Evolutionary conservation across 2,329 filamentous ascomycete species (phyloP).

Genomic region (Microdochium bolleyi): DNA sequence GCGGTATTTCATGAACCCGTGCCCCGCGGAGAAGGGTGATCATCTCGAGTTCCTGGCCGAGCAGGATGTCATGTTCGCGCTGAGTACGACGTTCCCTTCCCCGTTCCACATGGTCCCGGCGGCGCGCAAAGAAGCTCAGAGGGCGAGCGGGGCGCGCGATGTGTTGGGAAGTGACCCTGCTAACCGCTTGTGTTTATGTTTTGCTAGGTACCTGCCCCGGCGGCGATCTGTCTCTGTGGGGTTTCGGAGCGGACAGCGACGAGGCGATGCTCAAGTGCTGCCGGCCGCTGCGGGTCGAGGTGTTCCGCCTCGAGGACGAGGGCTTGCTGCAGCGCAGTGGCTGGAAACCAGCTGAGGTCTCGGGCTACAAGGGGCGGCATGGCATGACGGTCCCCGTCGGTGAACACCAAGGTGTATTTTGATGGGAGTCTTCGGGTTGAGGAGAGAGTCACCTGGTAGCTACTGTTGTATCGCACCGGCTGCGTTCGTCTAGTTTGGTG

Average conservation of each 20-base stretch:
- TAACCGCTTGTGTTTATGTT: too few species aligned
- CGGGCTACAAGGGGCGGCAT: constrained; percentile 58
- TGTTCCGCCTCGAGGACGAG: constrained; percentile 54
- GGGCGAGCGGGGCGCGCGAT: too few species aligned
- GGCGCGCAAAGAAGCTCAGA: too few species aligned
- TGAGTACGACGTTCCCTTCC: too few species aligned
- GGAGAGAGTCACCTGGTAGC: background rate
- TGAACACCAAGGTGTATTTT: constrained; percentile 9
- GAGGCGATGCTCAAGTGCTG: constrained; percentile 64
- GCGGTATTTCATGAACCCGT: constrained; percentile 67
- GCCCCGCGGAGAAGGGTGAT: constrained; percentile 45
- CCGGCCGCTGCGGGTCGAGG: constrained; percentile 66
- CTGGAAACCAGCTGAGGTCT: constrained; percentile 54
- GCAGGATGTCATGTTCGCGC: constrained; percentile 59
- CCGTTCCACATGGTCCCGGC: too few species aligned
- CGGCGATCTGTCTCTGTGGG: constrained; percentile 76
- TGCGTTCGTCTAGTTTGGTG: too few species aligned
- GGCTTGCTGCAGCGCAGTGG: constrained; percentile 38
- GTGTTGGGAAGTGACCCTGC: too few species aligned
- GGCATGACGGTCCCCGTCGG: constrained; percentile 40
- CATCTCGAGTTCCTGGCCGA: constrained; percentile 75
- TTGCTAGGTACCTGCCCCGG: constrained; percentile 61
- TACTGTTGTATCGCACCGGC: too few species aligned
- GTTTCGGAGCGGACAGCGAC: constrained; percentile 61
- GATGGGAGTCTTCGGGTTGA: background rate